Evolutionary conservation across 371 early-diverging fungal genomes (phyloP).

Genomic region (Haplosporangium sp.): DNA sequence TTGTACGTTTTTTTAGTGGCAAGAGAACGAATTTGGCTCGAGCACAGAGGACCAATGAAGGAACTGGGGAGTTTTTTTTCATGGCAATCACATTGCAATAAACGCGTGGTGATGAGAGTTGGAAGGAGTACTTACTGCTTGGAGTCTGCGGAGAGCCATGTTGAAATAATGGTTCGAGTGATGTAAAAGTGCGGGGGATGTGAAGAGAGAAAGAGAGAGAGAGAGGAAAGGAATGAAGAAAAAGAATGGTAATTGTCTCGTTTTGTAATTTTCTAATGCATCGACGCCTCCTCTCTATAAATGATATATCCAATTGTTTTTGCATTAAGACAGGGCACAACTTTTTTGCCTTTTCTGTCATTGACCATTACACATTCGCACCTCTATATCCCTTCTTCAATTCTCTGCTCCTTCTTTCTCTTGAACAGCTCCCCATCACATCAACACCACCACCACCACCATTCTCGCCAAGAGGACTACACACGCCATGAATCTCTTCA

Average conservation of each 20-base stretch:
- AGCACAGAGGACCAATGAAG: no score
- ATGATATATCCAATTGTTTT: no score
- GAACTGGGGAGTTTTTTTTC: neutral
- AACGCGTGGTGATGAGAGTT: no score
- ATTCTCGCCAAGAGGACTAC: neutral
- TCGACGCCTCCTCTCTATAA: no score
- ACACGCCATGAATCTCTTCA: neutral
- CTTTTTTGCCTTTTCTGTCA: neutral
- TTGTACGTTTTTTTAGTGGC: no score
- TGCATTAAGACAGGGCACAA: neutral
- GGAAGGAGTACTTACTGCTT: conserved; percentile 29
- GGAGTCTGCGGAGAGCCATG: conserved; percentile 54
- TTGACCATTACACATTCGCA: neutral
- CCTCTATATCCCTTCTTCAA: neutral
- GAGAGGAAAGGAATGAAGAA: neutral
- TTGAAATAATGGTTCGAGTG: neutral
- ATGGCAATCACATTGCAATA: no score
- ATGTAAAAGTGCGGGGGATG: neutral
- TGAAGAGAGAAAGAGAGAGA: neutral
- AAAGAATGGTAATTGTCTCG: neutral
- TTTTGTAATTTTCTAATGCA: neutral
- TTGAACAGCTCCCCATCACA: neutral
- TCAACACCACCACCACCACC: neutral
- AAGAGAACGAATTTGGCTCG: no score
- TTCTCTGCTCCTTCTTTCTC: neutral